A percentile compares a stretch with the other conserved stretches of the same genome.
These are phyloP conservation scores for Bolboschoenus planiculmis DNA, from an alignment of 176 grass and related monocot species.

Conservation along the genomic window DNA sequence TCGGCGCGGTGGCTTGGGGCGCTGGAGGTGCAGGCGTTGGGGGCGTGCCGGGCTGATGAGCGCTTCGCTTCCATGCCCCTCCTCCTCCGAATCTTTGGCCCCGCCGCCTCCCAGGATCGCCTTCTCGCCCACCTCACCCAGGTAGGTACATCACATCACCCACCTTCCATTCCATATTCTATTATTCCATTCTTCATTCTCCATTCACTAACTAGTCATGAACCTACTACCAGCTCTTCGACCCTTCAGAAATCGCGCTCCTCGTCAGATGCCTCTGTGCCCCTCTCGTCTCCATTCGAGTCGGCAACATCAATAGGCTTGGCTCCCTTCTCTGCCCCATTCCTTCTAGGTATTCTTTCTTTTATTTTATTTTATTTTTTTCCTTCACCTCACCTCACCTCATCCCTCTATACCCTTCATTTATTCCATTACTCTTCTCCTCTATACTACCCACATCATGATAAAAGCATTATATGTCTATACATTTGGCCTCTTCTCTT, in stretches of 20 bases:
- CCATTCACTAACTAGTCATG: too few relatives aligned
- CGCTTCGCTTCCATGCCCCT: conserved; percentile 21
- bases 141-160: conserved; percentile 28
- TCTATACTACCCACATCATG: too few relatives aligned
- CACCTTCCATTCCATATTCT: too few relatives aligned
- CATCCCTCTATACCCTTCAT: too few relatives aligned
- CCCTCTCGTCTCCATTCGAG: conserved; percentile 80
- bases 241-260: conserved; percentile 63
- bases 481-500: too few relatives aligned
- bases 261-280: conserved; percentile 76
- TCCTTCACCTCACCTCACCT: too few relatives aligned
- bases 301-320: conserved; percentile 58
- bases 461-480: too few relatives aligned
- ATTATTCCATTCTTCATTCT: too few relatives aligned
- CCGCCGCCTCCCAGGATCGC: conserved; percentile 48
- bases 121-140: conserved; percentile 73
- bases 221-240: conserved; percentile 93
- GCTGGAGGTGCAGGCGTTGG: conserved; percentile 38
- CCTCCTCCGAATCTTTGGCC: background rate
- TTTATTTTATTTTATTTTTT: background rate
- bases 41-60: conserved; percentile 88
- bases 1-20: too few relatives aligned
- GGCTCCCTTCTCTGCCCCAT: conserved; percentile 66
- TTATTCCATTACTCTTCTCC: too few relatives aligned
- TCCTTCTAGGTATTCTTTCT: conserved; percentile 35